Evolutionary conservation across 2,329 filamentous ascomycete genomes (phyloP).

Genomic region (Diaporthe vexans): DNA sequence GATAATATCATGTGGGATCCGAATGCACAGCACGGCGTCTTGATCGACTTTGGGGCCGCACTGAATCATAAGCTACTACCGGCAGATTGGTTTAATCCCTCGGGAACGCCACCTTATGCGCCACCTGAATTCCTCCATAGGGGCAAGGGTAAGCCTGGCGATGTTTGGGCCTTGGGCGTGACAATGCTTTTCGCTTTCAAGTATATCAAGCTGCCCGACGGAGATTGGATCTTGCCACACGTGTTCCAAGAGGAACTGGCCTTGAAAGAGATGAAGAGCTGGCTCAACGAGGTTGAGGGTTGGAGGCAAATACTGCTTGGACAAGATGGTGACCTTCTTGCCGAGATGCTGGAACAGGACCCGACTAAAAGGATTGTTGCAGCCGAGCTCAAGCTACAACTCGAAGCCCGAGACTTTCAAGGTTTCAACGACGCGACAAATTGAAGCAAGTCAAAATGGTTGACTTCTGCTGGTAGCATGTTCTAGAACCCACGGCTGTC

Average conservation of each 20-base stretch:
- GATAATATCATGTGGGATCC: slow-evolving; percentile 41
- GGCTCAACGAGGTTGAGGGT: slow-evolving; percentile 1
- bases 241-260: slow-evolving; percentile 29
- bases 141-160: slow-evolving; percentile 35
- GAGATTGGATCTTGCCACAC: slow-evolving; percentile 39
- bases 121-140: slow-evolving; percentile 39
- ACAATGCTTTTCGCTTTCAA: slow-evolving; percentile 40
- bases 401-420: background rate
- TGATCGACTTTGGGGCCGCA: slow-evolving; percentile 42
- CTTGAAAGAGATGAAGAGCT: slow-evolving; percentile 10
- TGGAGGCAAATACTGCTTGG: background rate
- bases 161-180: slow-evolving; percentile 43
- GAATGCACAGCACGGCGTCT: slow-evolving; percentile 14
- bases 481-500: background rate
- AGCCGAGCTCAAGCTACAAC: background rate
- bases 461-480: background rate
- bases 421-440: background rate
- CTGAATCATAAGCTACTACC: slow-evolving; percentile 30
- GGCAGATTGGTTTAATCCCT: slow-evolving; percentile 38
- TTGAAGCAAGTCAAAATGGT: too few relatives aligned
- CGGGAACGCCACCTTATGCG: slow-evolving; percentile 41
- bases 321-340: background rate
- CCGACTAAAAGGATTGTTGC: background rate
- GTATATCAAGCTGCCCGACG: slow-evolving; percentile 39
- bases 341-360: slow-evolving; percentile 27